Conservation (phyloP, 2,329 filamentous ascomycete species). For the Paecilomyces dactylethromorphus region DNA sequence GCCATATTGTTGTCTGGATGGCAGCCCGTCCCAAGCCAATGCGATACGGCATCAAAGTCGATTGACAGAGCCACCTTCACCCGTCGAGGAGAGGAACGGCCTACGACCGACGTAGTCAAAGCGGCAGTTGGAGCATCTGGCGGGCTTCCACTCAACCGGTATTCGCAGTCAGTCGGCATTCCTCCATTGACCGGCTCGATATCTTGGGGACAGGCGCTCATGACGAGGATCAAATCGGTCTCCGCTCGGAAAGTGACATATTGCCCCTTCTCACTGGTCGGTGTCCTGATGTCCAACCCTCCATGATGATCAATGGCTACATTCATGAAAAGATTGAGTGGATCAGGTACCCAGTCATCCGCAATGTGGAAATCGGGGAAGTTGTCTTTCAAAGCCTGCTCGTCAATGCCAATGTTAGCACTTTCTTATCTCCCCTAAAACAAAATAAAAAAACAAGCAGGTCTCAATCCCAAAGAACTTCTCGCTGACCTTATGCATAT, state of each 20-base stretch:
- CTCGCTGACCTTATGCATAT: constrained; percentile 22
- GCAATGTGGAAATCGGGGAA: constrained; percentile 18
- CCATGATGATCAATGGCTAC: constrained; percentile 30
- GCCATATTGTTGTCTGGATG: constrained; percentile 44
- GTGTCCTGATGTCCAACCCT: constrained; percentile 23
- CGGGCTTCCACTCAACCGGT: not conserved
- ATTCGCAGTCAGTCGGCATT: constrained; percentile 23
- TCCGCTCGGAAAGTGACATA: constrained; percentile 30
- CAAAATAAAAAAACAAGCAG: too few relatives aligned
- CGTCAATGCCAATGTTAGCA: too few relatives aligned
- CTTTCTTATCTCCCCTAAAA: too few relatives aligned
- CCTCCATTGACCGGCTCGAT: constrained; percentile 30
- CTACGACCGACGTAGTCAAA: not conserved
- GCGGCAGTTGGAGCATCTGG: not conserved
- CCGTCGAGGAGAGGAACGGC: not conserved
- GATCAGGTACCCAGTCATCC: constrained; percentile 32
- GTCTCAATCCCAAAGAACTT: too few relatives aligned
- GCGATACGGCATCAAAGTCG: constrained; percentile 51
- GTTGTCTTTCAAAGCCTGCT: constrained; percentile 14
- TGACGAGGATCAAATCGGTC: constrained; percentile 31
- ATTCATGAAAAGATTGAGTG: constrained; percentile 42
- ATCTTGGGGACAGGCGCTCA: constrained; percentile 40
- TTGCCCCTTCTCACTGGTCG: constrained; percentile 28
- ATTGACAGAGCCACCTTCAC: constrained; percentile 19
- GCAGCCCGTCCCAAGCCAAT: constrained; percentile 47